Base-by-base conservation (phyloP, 805 yeast species). In the Kluyveromyces lactis region DNA sequence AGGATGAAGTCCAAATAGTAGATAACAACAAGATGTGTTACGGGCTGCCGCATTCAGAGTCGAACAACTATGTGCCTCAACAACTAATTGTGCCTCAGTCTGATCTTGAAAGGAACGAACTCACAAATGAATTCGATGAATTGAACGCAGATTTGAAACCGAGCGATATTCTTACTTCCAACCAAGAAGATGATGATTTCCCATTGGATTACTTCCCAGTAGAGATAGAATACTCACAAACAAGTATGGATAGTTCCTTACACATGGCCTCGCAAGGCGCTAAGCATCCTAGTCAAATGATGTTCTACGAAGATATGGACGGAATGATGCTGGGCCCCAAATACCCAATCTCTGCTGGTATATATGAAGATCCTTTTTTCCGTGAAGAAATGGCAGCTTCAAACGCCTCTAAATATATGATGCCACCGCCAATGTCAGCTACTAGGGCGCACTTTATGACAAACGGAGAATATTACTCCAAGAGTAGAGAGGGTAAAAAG, bases 141-240 rank as follows among this genome's bases (percentile, higher is more conserved):
- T 24, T 39, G 24, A 37, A 40, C 18, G 13, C 44, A 3, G 34
- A 16, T n/a, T n/a, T 37, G 13, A 35, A 38, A 11, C 31, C 39
- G 6, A 23, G 31, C 17, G 41, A 33, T 19, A 21, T 35, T 5
- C 23, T 43, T 9, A 40, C 38, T 10, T 28, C 39, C 18, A 31
- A 30, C 16, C 36, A 41, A 13, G 67, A 68, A 23, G 79, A 75
- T 36, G 81, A 79, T 44, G 87, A 80, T 51, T 81, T 81, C 61
- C 87, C 89, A 3, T 58, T 81, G 40, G 87, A 81, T 48, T 80
- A 78, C 53, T 71, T 81, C 51, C 76, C 77, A 16, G 60, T 64
- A 3, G 67, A 62, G 19, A 57, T 63, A 31, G 67, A 62, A 40
- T 59, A 59, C 43, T 60, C 63, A 7, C 54, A 53, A 5, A 5